Base-by-base conservation (phyloP, 108 stramenopile species). In the Discostella pseudostelligera region DNA sequence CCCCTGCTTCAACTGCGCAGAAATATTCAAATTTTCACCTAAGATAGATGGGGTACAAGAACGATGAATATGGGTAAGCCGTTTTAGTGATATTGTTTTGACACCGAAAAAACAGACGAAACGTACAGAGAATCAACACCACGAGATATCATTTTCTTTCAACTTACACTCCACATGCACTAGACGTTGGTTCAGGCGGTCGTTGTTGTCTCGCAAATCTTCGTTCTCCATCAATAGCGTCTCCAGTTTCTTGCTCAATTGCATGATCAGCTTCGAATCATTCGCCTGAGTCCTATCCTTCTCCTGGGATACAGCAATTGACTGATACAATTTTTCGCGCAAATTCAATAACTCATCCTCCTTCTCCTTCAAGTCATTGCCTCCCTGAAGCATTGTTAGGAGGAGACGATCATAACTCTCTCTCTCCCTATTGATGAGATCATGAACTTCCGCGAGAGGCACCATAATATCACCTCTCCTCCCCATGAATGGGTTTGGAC, bases 201-300 rank as follows among this genome's bases (percentile, higher is more conserved):
- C 93, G 60, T 91, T 94, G 53, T 89, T 87, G 62, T 94, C 93
- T 62, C 92, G 68, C 59, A 95, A 66, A 58, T 95, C 94, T 71
- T 93, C 91, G 63, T 93, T 93, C 78, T 95, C 94, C 88, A 93
- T 90, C 44, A 95, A 76, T 5, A 95, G 81, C 1, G 88, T 93
- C 66, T 95, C 94, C 11, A 95, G 82, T 72, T 95, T 95, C 81
- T 92, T 95, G 66, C 89, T 90, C 54, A 95, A 76, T 62, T 95
- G 94, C 91, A 93, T 93, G 42, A 95, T 92, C 69, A 95, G 78
- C 57, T 91, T 91, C 21, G 88, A 89, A 78, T 95, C 94, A 65
- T 95, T 89, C n/a, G 88, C 91, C 63, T 90, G 88, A 9, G 90
- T 86, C 37, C 82, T 85, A 69, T 91, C 91, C 62, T 89, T 93